Conservation (phyloP, 768 basidiomycete species). For the Boletales sp. region DNA sequence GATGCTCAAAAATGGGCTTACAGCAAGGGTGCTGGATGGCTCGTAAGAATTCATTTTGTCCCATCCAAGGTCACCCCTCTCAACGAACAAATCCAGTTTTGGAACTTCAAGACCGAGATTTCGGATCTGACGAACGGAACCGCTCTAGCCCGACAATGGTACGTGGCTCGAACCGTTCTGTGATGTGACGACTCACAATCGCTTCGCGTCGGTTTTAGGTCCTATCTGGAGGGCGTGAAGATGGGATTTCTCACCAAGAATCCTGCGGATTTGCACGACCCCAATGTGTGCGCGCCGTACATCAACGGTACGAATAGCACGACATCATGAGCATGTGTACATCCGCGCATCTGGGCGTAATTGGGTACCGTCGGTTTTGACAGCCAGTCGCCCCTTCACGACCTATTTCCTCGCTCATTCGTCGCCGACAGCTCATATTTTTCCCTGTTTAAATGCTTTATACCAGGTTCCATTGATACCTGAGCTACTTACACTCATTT, state of each 20-base stretch:
- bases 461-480: no score
- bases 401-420: no score
- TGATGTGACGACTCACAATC: no score
- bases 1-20: constrained; percentile 73
- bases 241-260: constrained; percentile 62
- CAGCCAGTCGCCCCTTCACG: no score
- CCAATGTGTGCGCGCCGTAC: constrained; percentile 62
- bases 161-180: constrained; percentile 10
- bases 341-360: no score
- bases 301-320: constrained; percentile 16
- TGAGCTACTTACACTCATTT: no score
- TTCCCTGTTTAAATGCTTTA: no score
- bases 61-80: background rate
- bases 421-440: no score
- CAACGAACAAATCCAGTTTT: constrained; percentile 38
- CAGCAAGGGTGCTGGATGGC: constrained; percentile 59
- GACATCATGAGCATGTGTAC: constrained; percentile 1
- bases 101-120: constrained; percentile 73
- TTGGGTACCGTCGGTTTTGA: no score
- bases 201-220: constrained; percentile 40
- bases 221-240: constrained; percentile 59
- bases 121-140: constrained; percentile 45
- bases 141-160: constrained; percentile 59
- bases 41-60: constrained; percentile 40
- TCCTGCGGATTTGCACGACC: constrained; percentile 52